Conservation (phyloP, 495 filamentous ascomycete genomes). For the Neurospora sp. region DNA sequence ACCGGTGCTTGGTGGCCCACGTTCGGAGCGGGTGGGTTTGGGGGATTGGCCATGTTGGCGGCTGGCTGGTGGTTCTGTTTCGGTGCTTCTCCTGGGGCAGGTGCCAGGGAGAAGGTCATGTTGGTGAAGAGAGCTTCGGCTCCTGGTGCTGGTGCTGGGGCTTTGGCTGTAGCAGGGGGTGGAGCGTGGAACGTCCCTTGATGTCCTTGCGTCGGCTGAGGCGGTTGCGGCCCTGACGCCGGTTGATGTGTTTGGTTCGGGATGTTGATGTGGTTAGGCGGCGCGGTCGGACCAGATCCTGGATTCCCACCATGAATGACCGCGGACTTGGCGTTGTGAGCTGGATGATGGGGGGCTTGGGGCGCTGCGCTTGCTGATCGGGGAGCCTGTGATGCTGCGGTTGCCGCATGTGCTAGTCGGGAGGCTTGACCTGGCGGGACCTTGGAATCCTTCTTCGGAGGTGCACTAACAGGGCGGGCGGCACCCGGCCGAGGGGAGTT, state of each 20-base stretch:
- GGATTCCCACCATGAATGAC: background rate
- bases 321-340: background rate
- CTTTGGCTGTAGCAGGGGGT: background rate
- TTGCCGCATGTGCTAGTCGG: background rate
- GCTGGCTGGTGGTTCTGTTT: slow-evolving; percentile 2
- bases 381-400: slow-evolving; percentile 23
- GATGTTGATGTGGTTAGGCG: background rate
- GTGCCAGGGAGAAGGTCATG: slow-evolving; percentile 35
- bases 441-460: slow-evolving; percentile 26
- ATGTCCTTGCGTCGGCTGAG: background rate
- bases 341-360: slow-evolving; percentile 1
- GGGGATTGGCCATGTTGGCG: background rate
- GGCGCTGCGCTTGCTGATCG: background rate
- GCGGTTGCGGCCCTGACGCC: background rate
- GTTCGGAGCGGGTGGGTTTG: background rate
- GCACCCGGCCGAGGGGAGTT: slow-evolving; percentile 7
- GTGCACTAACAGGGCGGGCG: slow-evolving; percentile 9
- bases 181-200: slow-evolving; percentile 5
- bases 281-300: background rate
- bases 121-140: slow-evolving; percentile 28
- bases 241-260: background rate
- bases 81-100: slow-evolving; percentile 16
- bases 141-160: slow-evolving; percentile 7
- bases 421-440: slow-evolving; percentile 8
- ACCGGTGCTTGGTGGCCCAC: background rate